Evolutionary conservation across 805 yeast species (phyloP), one percentile per base, ranked within the genome.

Genomic region (Teunomyces stri): DNA sequence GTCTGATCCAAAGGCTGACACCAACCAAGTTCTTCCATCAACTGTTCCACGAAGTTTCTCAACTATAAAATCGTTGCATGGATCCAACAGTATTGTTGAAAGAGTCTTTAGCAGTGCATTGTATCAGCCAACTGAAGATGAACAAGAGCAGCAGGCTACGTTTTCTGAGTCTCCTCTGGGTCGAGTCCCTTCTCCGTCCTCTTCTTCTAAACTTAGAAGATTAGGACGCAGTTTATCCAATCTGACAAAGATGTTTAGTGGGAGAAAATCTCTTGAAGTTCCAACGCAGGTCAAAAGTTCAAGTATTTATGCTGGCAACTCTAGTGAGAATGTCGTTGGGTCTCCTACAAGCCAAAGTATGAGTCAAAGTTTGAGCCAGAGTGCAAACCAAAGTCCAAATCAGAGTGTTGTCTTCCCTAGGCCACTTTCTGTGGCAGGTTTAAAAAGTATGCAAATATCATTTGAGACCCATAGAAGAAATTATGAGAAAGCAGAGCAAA

Each of bases 401-500:
- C 27, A 25, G 27, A 51, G 48, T 38, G 27, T 59, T 20, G 42
- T 49, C 33, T 52, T 70, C 15, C 77, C 77, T 0, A 56, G 65
- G 12, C 67, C 66, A 1, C 54, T 72, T 13, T 64, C 75, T 1
- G 46, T 68, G 1, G 52, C 55, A 35, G 68, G 68, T 1, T 54
- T 72, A 7, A 64, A 60, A 47, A 66, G 59, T 38, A 51, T 70
- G 37, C 58, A 66, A 22, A 69, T 70, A 64, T 53, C 64, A 0
- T 59, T 72, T 53, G 69, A 68, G 38, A 60, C 70, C 1, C 53
- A 66, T 7, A 56, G 54, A 9, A 54, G 54, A 16, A 53, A 52
- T 9, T 46, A 53, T 7, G 62, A 59, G 6, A 67, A 58, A 4
- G 66, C 69, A 1, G 64, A 58, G 11, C 48, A 56, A 4, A 51